A percentile compares a stretch with the other conserved stretches of the same genome.
Evolutionary conservation across 1,284 basidiomycete species (phyloP).

Genomic region (Cutaneotrichosporon dermatis): DNA sequence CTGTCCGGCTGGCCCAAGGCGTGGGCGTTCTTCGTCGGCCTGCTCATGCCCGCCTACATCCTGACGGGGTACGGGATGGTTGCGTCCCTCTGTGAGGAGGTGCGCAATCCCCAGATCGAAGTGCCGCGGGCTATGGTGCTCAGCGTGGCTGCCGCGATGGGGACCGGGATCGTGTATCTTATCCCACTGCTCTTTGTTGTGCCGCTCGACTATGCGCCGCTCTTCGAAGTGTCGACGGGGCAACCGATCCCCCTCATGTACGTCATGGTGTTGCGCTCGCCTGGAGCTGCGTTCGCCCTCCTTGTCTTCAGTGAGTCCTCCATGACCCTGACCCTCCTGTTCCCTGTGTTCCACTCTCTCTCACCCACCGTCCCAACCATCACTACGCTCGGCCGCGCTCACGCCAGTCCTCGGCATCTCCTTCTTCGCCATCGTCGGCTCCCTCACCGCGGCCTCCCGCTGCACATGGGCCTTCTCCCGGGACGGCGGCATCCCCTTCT

Average conservation of each 20-base stretch:
- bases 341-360: no score
- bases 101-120: conserved; percentile 45
- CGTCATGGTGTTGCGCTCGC: conserved; percentile 48
- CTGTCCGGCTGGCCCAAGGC: conserved; percentile 14
- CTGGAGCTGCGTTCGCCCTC: conserved; percentile 50
- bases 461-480: conserved; percentile 41
- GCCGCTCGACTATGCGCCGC: conserved; percentile 41
- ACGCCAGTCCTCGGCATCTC: conserved; percentile 49
- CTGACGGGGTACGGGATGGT: conserved; percentile 49
- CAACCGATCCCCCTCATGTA: conserved; percentile 52
- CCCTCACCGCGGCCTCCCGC: conserved; percentile 38
- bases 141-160: conserved; percentile 48
- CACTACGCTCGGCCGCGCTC: neutral
- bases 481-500: conserved; percentile 50
- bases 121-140: conserved; percentile 50
- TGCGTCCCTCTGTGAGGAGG: conserved; percentile 47
- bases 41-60: conserved; percentile 41
- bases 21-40: conserved; percentile 19
- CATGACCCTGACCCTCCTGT: neutral
- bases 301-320: conserved; percentile 45
- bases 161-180: conserved; percentile 50
- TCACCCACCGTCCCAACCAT: neutral
- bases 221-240: conserved; percentile 46
- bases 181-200: conserved; percentile 52
- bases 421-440: conserved; percentile 51